Evolutionary conservation across 768 basidiomycete species (phyloP).

Genomic region (Hortiboletus campestris): DNA sequence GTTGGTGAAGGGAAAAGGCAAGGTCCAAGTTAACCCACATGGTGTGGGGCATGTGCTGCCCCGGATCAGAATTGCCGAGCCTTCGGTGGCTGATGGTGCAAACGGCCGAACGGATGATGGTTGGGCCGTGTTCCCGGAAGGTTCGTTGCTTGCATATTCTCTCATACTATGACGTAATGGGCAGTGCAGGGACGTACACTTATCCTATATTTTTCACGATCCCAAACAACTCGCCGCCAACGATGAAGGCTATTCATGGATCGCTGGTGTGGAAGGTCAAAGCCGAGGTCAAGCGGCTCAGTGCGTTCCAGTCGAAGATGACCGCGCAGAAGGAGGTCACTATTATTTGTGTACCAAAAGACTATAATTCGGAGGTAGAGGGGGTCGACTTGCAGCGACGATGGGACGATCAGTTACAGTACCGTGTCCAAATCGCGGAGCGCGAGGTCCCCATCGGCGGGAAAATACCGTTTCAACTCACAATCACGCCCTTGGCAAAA

Average conservation of each 20-base stretch:
- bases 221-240: slow-evolving; percentile 76
- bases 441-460: slow-evolving; percentile 84
- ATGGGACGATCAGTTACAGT: slow-evolving; percentile 89
- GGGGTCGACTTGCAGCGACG: slow-evolving; percentile 82
- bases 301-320: slow-evolving; percentile 72
- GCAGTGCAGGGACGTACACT: slow-evolving; percentile 72
- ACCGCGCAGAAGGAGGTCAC: slow-evolving; percentile 67
- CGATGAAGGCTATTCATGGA: slow-evolving; percentile 71
- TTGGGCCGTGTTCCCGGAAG: slow-evolving; percentile 90
- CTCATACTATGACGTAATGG: slow-evolving; percentile 46
- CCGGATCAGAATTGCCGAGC: slow-evolving; percentile 34
- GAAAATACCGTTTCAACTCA: slow-evolving; percentile 72
- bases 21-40: slow-evolving; percentile 7
- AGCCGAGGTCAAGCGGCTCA: slow-evolving; percentile 81
- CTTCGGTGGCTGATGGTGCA: slow-evolving; percentile 9
- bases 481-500: slow-evolving; percentile 81
- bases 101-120: slow-evolving; percentile 42
- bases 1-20: slow-evolving; percentile 30
- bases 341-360: slow-evolving; percentile 67
- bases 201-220: slow-evolving; percentile 93
- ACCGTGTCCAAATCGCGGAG: slow-evolving; percentile 70
- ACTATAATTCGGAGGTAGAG: slow-evolving; percentile 49
- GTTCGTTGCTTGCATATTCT: slow-evolving; percentile 37
- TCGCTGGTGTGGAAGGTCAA: slow-evolving; percentile 76
- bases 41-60: slow-evolving; percentile 11